Conservation (phyloP, 208 protist species). For the Crithidia sp. region DNA sequence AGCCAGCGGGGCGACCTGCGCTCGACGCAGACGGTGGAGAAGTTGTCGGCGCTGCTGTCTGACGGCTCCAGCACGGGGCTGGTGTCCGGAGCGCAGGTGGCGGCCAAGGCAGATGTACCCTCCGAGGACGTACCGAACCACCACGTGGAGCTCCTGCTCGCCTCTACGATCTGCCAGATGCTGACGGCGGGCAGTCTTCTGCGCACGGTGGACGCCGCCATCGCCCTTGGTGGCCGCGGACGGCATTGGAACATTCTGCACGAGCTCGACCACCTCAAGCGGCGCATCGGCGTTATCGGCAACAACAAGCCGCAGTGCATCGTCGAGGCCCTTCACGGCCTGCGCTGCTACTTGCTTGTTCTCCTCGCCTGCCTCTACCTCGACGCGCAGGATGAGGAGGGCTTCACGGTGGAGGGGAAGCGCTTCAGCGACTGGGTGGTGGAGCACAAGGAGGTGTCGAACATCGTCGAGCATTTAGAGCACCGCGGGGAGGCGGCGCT, state of each 20-base stretch:
- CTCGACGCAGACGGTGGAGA: slow-evolving; percentile 37
- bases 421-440: slow-evolving; percentile 78
- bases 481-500: slow-evolving; percentile 65
- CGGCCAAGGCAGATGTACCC: slow-evolving; percentile 34
- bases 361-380: slow-evolving; percentile 84
- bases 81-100: slow-evolving; percentile 46
- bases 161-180: slow-evolving; percentile 90
- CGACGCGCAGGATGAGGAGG: slow-evolving; percentile 46
- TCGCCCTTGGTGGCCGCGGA: slow-evolving; percentile 70
- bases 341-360: slow-evolving; percentile 85
- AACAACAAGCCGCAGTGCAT: slow-evolving; percentile 64
- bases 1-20: slow-evolving; percentile 55
- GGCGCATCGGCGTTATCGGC: slow-evolving; percentile 43
- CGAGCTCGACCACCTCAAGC: slow-evolving; percentile 68
- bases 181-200: slow-evolving; percentile 79
- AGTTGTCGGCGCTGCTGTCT: slow-evolving; percentile 55
- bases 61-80: slow-evolving; percentile 35
- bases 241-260: slow-evolving; percentile 83
- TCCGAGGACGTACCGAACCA: slow-evolving; percentile 56
- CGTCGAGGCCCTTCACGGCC: slow-evolving; percentile 60
- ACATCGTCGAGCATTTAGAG: slow-evolving; percentile 82
- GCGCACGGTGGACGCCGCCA: slow-evolving; percentile 69
- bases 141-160: slow-evolving; percentile 71
- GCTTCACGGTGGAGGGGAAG: slow-evolving; percentile 29
- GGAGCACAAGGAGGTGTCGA: slow-evolving; percentile 65